Conservation (phyloP, 2,329 filamentous ascomycete species). For the Calonectria hawksworthii region DNA sequence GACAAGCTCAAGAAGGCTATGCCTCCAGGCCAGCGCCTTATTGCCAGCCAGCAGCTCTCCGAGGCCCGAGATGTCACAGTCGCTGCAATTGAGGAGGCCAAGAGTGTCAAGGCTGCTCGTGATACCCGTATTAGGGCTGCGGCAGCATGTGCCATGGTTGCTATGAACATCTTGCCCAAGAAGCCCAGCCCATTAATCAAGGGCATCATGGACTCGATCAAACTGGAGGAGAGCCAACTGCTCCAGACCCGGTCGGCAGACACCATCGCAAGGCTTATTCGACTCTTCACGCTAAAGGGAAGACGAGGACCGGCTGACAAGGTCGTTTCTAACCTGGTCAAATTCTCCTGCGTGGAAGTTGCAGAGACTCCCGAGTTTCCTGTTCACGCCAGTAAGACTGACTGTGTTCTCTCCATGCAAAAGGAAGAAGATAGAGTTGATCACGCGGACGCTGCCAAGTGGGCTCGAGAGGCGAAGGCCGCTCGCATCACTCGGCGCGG, state of each 20-base stretch:
- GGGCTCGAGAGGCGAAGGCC: conserved; percentile 88
- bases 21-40: conserved; percentile 87
- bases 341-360: conserved; percentile 97
- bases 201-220: conserved; percentile 98
- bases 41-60: conserved; percentile 82
- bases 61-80: conserved; percentile 81
- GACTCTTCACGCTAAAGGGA: conserved; percentile 84
- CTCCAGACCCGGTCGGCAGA: conserved; percentile 89
- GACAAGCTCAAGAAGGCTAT: conserved; percentile 91
- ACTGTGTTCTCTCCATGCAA: conserved; percentile 89
- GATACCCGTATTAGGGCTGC: conserved; percentile 90
- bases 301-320: conserved; percentile 93
- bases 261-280: conserved; percentile 88
- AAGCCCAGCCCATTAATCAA: conserved; percentile 95
- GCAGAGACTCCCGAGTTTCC: conserved; percentile 97
- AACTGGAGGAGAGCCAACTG: conserved; percentile 91
- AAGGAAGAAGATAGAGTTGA: conserved; percentile 98
- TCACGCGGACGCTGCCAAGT: conserved; percentile 90
- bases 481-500: conserved; percentile 92
- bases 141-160: conserved; percentile 88
- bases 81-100: conserved; percentile 84
- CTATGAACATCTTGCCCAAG: conserved; percentile 90
- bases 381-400: conserved; percentile 82
- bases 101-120: conserved; percentile 81
- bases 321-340: conserved; percentile 94